Evolutionary conservation across 306 rosid genomes (phyloP), one percentile per base, ranked within the genome.

Genomic region (Ammopiptanthus mongolicus): DNA sequence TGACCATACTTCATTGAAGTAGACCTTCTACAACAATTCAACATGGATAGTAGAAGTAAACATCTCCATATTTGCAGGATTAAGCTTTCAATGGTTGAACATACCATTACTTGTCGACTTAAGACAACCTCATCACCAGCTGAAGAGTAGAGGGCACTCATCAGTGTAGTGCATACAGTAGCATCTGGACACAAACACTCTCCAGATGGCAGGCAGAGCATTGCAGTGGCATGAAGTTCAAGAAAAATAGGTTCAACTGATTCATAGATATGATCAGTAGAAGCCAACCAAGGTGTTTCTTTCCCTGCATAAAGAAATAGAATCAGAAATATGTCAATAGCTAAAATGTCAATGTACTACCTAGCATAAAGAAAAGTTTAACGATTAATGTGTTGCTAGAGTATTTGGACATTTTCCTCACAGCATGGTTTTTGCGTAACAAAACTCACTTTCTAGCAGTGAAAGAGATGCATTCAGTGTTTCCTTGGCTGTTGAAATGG

Each of bases 151-250:
- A 95, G 96, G 73, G 97, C 90, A 91, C 97, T 92, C 48, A 15
- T 88, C 79, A 92, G 74, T 46, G 96, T 85, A 18, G 97, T 80
- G 80, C 99, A 95, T 34, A 91, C 91, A 6, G 96, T 85, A 75
- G 97, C 97, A 81, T 95, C 97, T 19, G 97, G 97, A 73, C 82
- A 77, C 83, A 95, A 74, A 85, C 97, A 88, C 80, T 95, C 97
- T 77, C 97, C 99, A 80, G 99, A 88, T 51, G 96, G 93, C 75
- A 87, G 78, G 85, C 99, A 95, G 65, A 95, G 96, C 97, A 88
- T 88, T 55, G 95, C 89, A 71, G 88, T 86, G 75, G 97, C 97
- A 74, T 86, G 96, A 91, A 92, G 88, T 86, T 95, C 93, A 71
- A 95, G 88, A 82, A 84, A 92, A 62, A 89, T 80, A 75, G 92